phyloP scores from a whole-genome alignment of 208 protist species.

The Hexamita inflata region DNA sequence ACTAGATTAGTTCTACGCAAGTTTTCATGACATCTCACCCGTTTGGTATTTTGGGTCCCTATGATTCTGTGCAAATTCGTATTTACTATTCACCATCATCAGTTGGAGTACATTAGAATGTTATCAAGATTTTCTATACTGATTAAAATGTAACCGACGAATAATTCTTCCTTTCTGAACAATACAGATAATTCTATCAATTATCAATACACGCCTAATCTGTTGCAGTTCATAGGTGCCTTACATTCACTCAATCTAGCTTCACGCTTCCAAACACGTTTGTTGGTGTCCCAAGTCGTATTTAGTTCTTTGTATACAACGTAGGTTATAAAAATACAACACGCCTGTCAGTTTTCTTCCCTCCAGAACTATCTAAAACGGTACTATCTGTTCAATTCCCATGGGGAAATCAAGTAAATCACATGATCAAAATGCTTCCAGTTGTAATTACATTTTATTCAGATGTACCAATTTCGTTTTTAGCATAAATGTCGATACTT shows the following conservation, averaged over 20 bases:
- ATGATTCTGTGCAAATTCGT: background rate
- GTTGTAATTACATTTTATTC: slow-evolving; percentile 1
- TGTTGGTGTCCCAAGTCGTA: background rate
- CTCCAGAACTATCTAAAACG: slow-evolving; percentile 21
- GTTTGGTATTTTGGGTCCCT: background rate
- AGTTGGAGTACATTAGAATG: background rate
- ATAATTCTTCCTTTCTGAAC: too few relatives aligned
- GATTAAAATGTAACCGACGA: too few relatives aligned
- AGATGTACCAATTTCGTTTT: background rate
- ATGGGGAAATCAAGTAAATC: slow-evolving; percentile 8
- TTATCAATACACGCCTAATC: background rate
- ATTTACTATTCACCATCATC: slow-evolving; percentile 13
- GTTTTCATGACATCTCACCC: background rate
- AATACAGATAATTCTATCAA: too few relatives aligned
- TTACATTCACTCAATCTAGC: background rate
- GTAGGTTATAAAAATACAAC: slow-evolving; percentile 15
- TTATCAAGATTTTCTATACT: slow-evolving; percentile 15
- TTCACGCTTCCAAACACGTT: slow-evolving; percentile 11
- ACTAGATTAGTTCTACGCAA: background rate
- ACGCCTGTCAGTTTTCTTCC: background rate
- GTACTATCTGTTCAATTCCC: background rate
- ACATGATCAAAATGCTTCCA: slow-evolving; percentile 16
- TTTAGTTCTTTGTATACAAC: slow-evolving; percentile 5
- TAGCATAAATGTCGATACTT: background rate
- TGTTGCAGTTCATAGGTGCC: background rate